A percentile compares a stretch with the other conserved stretches of the same genome.
Conservation (phyloP, 257 asterid species). For the Ehretia macrophylla region DNA sequence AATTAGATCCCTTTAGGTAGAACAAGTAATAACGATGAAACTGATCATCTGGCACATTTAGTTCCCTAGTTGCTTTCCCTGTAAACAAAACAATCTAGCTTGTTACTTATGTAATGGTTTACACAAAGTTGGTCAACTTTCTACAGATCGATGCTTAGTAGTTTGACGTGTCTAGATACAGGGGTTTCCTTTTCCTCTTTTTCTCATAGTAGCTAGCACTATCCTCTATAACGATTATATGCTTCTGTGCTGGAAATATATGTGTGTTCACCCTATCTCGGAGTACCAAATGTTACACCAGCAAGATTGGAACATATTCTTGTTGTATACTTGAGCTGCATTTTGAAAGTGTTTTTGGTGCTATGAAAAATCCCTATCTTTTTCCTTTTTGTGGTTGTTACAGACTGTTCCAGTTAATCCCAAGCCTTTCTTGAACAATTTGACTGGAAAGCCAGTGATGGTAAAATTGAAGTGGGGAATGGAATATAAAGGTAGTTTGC, state of each 20-base stretch:
- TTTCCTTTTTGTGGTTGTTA: slow-evolving; percentile 9
- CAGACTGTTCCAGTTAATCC: slow-evolving; percentile 99
- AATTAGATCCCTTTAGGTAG: too few relatives aligned
- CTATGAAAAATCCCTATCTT: too few relatives aligned
- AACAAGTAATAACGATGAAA: too few relatives aligned
- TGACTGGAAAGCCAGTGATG: slow-evolving; percentile 93
- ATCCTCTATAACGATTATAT: not conserved
- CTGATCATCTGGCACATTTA: too few relatives aligned
- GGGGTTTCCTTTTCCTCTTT: too few relatives aligned
- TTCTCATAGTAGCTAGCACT: too few relatives aligned
- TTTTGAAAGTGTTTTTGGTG: not conserved
- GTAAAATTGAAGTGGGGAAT: slow-evolving; percentile 99
- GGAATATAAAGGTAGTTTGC: slow-evolving; percentile 79
- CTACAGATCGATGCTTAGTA: too few relatives aligned
- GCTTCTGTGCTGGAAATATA: not conserved
- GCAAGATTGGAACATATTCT: not conserved
- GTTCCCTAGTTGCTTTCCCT: too few relatives aligned
- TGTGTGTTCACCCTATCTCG: not conserved
- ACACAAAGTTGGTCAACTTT: too few relatives aligned
- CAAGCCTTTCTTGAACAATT: slow-evolving; percentile 93
- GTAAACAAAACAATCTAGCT: too few relatives aligned
- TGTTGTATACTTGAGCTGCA: not conserved
- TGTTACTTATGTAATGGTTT: too few relatives aligned
- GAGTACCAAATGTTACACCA: not conserved
- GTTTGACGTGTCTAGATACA: too few relatives aligned